Base-by-base conservation (phyloP, 805 yeast genomes). In the Barnettozyma sp. region DNA sequence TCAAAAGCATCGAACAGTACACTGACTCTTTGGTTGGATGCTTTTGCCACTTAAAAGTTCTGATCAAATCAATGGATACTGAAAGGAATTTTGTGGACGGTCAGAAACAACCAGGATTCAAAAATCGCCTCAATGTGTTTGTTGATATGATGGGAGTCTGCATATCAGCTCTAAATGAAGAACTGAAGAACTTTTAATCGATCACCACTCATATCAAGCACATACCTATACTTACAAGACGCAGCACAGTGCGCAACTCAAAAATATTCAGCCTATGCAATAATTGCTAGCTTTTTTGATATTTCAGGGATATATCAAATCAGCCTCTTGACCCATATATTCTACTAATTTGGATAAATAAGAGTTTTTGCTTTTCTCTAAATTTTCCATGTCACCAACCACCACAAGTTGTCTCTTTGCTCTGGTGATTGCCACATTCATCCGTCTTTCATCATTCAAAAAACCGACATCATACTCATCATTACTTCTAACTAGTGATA, bases 371-470 rank as follows among this genome's bases (percentile, higher is more conserved):
- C 38, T 33, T 11, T 18, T 33, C 6, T 33, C 23, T 11, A 87
- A 54, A 2, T 85, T 71, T 48, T 83, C 95, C 66, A 82, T 69
- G 55, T 92, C 94, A 2, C 97, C 97, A 35, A 92, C 63, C 1
- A 90, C 72, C 50, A 92, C 83, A 6, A 90, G 62, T 48, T 88
- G 97, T 40, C 90, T 65, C 51, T 80, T 78, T 5, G 95, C 83
- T 46, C 98, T 68, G 0, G 97, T 88, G 54, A 90, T 86, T 2
- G 97, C 96, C 15, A 90, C 98, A 54, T 90, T 90, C 30, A 88
- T 64, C 47, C 98, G 70, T 50, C 92, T 64, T 36, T 72, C 69
- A 46, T 90, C 97, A 17, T 69, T 67, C 36, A 92, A 61, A 52
- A 90, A 92, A 8, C 97, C 97, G 31, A 88, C 79, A 35, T 80